Conservation (phyloP, 1,284 basidiomycete genomes). For the Heterobasidion annosum region DNA sequence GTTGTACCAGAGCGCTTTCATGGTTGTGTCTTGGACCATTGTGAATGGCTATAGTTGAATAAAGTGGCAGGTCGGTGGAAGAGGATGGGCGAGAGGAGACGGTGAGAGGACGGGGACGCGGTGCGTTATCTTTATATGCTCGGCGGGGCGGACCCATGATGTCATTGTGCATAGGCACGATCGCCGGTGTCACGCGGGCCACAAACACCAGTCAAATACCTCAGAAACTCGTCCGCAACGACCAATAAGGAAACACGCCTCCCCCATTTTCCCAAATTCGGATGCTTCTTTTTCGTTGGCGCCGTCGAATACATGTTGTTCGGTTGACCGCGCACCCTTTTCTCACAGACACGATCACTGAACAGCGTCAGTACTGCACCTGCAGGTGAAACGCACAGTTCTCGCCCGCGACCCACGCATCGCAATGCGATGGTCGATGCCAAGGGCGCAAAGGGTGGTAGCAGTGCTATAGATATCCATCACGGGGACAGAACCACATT, state of each 20-base stretch:
- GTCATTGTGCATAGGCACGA: background rate
- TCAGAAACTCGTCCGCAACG: background rate
- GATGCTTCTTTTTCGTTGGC: background rate
- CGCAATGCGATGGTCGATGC: too few species aligned
- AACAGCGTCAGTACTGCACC: too few species aligned
- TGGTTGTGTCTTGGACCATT: constrained; percentile 23
- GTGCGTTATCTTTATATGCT: background rate
- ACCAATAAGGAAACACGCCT: background rate
- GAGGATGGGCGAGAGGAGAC: background rate
- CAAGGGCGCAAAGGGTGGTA: too few species aligned
- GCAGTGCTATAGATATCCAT: too few species aligned
- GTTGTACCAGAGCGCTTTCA: constrained; percentile 51
- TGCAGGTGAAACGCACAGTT: too few species aligned
- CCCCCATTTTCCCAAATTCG: background rate
- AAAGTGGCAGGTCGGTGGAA: background rate
- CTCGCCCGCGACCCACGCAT: too few species aligned
- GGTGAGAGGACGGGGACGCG: background rate
- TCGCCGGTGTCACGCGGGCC: background rate
- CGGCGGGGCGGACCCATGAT: background rate
- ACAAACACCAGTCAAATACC: background rate
- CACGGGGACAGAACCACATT: too few species aligned
- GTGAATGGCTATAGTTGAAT: background rate
- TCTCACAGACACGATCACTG: too few species aligned
- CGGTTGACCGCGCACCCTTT: background rate
- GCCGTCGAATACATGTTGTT: background rate